These are phyloP conservation scores for Boletellus sp. DNA, from an alignment of 768 basidiomycete species.

Conservation along the genomic window DNA sequence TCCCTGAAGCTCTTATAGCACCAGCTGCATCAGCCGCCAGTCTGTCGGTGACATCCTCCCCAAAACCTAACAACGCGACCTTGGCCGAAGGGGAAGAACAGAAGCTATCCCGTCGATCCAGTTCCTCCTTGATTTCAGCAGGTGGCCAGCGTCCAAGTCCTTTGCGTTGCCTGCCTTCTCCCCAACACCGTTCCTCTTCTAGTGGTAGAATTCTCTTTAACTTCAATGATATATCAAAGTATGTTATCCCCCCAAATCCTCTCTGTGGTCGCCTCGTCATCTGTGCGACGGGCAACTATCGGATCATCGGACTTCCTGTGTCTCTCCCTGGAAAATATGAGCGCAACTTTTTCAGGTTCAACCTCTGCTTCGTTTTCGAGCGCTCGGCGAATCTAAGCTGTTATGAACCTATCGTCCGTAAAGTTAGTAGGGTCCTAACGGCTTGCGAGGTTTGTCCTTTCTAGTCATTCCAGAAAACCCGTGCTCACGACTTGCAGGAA, in stretches of 20 bases:
- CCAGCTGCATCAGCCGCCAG: slow-evolving; percentile 31
- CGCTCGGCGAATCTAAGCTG: slow-evolving; percentile 87
- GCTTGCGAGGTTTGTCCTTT: slow-evolving; percentile 73
- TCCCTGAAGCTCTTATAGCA: slow-evolving; percentile 86
- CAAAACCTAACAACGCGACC: slow-evolving; percentile 31
- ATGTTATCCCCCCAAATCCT: slow-evolving; percentile 84
- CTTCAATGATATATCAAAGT: slow-evolving; percentile 89
- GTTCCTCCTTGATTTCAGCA: slow-evolving; percentile 47
- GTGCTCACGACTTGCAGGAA: slow-evolving; percentile 46
- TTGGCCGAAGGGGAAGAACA: slow-evolving; percentile 33
- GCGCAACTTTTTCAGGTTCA: slow-evolving; percentile 88
- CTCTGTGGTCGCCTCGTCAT: slow-evolving; percentile 88
- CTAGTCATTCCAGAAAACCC: not conserved
- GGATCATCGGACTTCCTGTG: slow-evolving; percentile 91
- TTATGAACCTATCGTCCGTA: slow-evolving; percentile 93
- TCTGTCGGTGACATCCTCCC: slow-evolving; percentile 32
- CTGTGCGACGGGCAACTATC: slow-evolving; percentile 74
- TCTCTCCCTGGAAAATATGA: slow-evolving; percentile 72
- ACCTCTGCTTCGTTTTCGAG: slow-evolving; percentile 95
- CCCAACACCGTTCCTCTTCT: slow-evolving; percentile 49
- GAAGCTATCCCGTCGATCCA: slow-evolving; percentile 49
- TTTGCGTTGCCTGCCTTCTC: slow-evolving; percentile 40
- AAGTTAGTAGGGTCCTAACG: slow-evolving; percentile 85
- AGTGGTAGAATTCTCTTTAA: slow-evolving; percentile 63
- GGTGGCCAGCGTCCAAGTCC: slow-evolving; percentile 42